Evolutionary conservation across 768 basidiomycete genomes (phyloP), one percentile per base, ranked within the genome.

Genomic region (Boletus subparvulus): DNA sequence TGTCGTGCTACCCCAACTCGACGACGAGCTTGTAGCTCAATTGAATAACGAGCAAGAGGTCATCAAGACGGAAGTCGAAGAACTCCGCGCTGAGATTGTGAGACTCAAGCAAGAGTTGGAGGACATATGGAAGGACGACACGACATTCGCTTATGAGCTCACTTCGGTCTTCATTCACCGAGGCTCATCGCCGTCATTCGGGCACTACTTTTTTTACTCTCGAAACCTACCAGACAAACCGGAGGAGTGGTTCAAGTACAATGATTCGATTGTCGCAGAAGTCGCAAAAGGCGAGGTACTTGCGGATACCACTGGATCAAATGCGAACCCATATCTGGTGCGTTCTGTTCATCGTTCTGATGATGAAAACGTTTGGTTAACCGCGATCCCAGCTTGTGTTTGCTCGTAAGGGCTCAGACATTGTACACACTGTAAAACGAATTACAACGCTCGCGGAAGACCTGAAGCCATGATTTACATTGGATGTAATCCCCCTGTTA

Each of bases 141-240:
- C 69, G 16, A 73, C 79, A 32, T 84, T 83, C 9, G 86, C 87
- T 32, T 98, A 97, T 69, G 92, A 97, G 67, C 80, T 98, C 43
- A 93, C 92, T 0, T 91, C 92, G 11, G 96, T 98, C 19, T 98
- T 93, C 77, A 89, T 98, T 57, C 95, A 98, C 71, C 87, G 95
- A 30, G 95, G 94, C 47, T 82, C 87, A 52, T 89, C 86, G 17
- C 86, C 92, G 2, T 89, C 88, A 8, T 94, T 85, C 75, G 94
- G 94, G 4, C 95, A 97, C 69, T 97, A 97, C 73, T 98, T 94
- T 79, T 92, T 98, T 73, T 97, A 96, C 71, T 92, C 94, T 52
- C 82, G 94, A 40, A 81, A 93, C 69, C 77, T 97, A 14, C 95
- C 94, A 1, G 82, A 84, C 47, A 73, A 84, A 24, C 86, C 87